Conservation (phyloP, 179 eudicot species). For the Drosera spatulata region DNA sequence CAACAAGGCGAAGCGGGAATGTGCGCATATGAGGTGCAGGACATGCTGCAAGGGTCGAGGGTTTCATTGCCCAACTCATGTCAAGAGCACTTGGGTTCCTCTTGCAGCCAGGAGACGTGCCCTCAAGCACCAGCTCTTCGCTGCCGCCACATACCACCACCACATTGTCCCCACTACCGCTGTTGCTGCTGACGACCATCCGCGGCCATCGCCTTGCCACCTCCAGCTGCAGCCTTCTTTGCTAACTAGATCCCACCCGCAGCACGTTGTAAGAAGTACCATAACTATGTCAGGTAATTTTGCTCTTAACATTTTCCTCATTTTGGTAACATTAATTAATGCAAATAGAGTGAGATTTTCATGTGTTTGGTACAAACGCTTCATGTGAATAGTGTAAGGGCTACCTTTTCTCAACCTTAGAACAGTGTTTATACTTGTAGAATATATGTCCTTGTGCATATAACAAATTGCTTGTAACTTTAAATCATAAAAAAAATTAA, state of each 20-base stretch:
- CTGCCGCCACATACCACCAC: conserved; percentile 3
- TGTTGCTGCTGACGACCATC: background rate
- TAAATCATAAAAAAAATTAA: no score
- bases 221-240: background rate
- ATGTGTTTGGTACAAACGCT: no score
- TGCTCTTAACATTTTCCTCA: no score
- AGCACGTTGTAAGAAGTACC: no score
- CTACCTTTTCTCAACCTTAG: no score
- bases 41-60: conserved; percentile 69
- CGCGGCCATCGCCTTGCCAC: conserved; percentile 5
- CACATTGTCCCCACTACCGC: conserved; percentile 5
- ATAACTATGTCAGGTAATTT: no score
- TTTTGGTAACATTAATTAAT: no score
- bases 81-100: conserved; percentile 73
- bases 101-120: conserved; percentile 31
- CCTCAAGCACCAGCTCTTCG: conserved; percentile 16
- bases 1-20: conserved; percentile 56
- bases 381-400: no score
- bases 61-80: conserved; percentile 53
- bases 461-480: no score
- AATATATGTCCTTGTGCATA: no score
- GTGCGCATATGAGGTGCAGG: conserved; percentile 45
- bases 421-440: no score
- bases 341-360: no score
- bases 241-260: background rate